Evolutionary conservation across 495 filamentous ascomycete genomes (phyloP).

Genomic region (Tuber umbilicatum): DNA sequence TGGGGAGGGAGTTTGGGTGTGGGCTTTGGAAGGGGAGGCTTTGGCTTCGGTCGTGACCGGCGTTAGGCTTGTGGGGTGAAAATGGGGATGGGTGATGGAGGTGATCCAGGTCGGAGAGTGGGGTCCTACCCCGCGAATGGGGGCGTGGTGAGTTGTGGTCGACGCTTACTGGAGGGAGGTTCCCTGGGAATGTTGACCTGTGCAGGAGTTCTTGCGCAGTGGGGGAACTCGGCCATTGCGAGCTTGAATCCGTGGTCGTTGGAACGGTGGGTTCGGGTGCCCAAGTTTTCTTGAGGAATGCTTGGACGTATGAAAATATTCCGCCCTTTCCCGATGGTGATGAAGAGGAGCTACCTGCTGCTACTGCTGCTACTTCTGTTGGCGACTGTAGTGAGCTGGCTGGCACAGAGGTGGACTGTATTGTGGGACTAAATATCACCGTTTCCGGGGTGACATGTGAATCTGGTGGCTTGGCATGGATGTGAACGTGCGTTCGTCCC

Average conservation of each 20-base stretch:
- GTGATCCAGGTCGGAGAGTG: not conserved
- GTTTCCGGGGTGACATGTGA: conserved; percentile 12
- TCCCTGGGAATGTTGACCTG: not conserved
- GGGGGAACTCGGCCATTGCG: not conserved
- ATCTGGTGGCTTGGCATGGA: conserved; percentile 21
- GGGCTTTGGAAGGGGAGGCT: not conserved
- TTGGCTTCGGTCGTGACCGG: not conserved
- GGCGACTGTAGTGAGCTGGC: not conserved
- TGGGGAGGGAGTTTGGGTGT: not conserved
- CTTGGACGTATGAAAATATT: not conserved
- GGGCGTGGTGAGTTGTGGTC: not conserved
- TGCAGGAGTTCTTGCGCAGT: not conserved
- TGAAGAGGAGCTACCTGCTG: not conserved
- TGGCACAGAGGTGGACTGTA: not conserved
- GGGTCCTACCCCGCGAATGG: not conserved
- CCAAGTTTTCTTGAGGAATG: not conserved
- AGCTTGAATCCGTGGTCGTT: not conserved
- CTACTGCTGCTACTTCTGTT: not conserved
- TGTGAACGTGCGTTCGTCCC: conserved; percentile 19
- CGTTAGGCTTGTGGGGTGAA: not conserved
- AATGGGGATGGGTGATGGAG: not conserved
- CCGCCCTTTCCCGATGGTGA: not conserved
- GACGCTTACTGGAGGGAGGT: not conserved
- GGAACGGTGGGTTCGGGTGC: not conserved
- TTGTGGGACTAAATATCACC: not conserved